Conservation (phyloP, 148 eudicot species). For the Diospyros kaki region DNA sequence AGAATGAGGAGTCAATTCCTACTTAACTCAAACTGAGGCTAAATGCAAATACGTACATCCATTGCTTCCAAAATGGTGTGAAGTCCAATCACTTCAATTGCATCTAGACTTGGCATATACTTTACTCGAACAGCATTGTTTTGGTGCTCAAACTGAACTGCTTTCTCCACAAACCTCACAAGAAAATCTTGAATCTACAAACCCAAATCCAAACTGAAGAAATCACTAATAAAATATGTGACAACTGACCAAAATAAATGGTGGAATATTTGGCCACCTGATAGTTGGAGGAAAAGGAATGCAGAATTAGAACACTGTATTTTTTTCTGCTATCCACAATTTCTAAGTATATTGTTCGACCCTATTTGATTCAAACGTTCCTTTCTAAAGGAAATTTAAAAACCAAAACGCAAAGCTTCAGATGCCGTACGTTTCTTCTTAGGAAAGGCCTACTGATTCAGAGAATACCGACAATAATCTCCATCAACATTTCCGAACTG, state of each 20-base stretch:
- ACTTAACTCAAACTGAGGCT: conserved; percentile 4
- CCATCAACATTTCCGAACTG: not conserved
- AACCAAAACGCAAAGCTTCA: not conserved
- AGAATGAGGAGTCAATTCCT: not conserved
- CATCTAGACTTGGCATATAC: conserved; percentile 34
- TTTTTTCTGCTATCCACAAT: not conserved
- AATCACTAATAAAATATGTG: conserved; percentile 16
- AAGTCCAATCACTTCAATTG: conserved; percentile 50
- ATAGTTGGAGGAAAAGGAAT: not conserved
- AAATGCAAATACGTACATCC: conserved; percentile 59
- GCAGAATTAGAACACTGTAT: not conserved
- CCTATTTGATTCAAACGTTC: not conserved
- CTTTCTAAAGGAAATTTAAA: not conserved
- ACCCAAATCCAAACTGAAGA: conserved; percentile 46
- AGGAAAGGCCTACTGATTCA: not conserved
- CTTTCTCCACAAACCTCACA: conserved; percentile 57
- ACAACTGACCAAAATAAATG: conserved; percentile 5
- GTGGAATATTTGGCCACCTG: not conserved
- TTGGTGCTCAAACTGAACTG: conserved; percentile 55
- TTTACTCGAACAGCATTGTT: conserved; percentile 39
- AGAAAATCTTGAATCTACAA: conserved; percentile 86
- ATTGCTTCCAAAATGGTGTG: conserved; percentile 71
- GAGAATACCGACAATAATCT: not conserved
- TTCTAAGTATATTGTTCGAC: not conserved
- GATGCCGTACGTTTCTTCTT: not conserved